phyloP scores from a whole-genome alignment of 805 yeast genomes.

The Grigorovia jiainica region DNA sequence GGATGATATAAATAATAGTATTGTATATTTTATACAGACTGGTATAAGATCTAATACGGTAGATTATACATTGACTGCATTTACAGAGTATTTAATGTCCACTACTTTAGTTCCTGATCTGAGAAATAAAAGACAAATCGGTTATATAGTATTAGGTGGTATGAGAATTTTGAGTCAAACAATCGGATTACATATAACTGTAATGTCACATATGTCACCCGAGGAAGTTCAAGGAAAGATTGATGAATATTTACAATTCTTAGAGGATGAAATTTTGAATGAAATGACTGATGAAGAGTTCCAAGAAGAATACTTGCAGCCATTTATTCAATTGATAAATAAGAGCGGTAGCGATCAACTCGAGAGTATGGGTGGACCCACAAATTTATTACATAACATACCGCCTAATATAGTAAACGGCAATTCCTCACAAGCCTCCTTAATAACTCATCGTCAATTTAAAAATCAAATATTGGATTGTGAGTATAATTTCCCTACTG shows the following conservation, averaged over 20 bases:
- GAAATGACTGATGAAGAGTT: conserved; percentile 31
- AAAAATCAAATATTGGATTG: conserved; percentile 43
- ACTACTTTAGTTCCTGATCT: conserved; percentile 37
- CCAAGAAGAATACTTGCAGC: conserved; percentile 24
- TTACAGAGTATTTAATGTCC: conserved; percentile 41
- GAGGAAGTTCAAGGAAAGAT: conserved; percentile 35
- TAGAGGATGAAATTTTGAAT: conserved; percentile 29
- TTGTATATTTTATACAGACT: conserved; percentile 48
- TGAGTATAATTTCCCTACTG: conserved; percentile 33
- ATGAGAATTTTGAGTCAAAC: conserved; percentile 40
- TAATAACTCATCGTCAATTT: conserved; percentile 36
- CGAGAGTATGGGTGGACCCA: conserved; percentile 25
- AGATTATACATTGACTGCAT: conserved; percentile 34
- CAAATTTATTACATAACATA: conserved; percentile 29
- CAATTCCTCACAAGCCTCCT: conserved; percentile 17
- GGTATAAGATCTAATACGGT: conserved; percentile 35
- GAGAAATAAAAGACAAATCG: conserved; percentile 48
- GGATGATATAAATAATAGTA: conserved; percentile 43
- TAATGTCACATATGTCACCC: conserved; percentile 45
- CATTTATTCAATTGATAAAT: conserved; percentile 28
- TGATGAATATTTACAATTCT: conserved; percentile 36
- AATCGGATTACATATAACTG: conserved; percentile 47
- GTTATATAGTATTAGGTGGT: conserved; percentile 55
- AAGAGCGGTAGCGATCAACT: conserved; percentile 5
- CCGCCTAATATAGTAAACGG: conserved; percentile 31